Percentiles rank a stretch among this genome's conserved stretches.
phyloP scores from a whole-genome alignment of 2,329 filamentous ascomycete species.

The Colletotrichum sp. region DNA sequence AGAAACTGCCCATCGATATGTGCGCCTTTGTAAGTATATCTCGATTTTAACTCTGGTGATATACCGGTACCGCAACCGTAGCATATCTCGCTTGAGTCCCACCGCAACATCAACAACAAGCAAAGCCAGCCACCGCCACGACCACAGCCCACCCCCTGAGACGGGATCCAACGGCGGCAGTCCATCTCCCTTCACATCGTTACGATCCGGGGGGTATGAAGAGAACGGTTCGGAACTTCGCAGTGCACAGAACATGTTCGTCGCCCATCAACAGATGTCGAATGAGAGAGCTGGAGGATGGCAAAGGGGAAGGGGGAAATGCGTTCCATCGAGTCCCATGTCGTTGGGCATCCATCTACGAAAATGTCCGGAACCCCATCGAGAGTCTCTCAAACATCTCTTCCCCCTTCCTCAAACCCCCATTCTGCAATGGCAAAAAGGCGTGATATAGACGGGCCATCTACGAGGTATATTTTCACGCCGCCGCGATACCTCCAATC shows the following conservation, averaged over 20 bases:
- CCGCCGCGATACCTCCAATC: background rate
- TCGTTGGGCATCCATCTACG: background rate
- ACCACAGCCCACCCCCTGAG: background rate
- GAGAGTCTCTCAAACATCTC: background rate
- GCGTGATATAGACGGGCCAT: background rate
- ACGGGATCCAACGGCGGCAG: background rate
- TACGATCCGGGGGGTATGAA: background rate
- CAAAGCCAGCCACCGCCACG: background rate
- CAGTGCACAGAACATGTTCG: background rate
- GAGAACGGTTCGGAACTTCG: background rate
- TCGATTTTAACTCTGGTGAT: background rate
- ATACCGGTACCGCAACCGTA: background rate
- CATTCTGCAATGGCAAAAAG: background rate
- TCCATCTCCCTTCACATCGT: background rate
- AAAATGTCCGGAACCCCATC: background rate
- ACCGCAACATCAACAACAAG: background rate
- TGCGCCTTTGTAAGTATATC: background rate
- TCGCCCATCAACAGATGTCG: background rate
- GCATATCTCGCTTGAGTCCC: background rate
- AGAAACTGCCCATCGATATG: background rate
- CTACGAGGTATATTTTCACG: background rate
- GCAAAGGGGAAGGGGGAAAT: background rate
- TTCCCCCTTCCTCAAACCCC: background rate
- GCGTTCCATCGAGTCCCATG: background rate
- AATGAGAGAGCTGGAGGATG: background rate